Evolutionary conservation across 176 grass and related monocot genomes (phyloP).

Genomic region (Hsuehochloa calcarea): DNA sequence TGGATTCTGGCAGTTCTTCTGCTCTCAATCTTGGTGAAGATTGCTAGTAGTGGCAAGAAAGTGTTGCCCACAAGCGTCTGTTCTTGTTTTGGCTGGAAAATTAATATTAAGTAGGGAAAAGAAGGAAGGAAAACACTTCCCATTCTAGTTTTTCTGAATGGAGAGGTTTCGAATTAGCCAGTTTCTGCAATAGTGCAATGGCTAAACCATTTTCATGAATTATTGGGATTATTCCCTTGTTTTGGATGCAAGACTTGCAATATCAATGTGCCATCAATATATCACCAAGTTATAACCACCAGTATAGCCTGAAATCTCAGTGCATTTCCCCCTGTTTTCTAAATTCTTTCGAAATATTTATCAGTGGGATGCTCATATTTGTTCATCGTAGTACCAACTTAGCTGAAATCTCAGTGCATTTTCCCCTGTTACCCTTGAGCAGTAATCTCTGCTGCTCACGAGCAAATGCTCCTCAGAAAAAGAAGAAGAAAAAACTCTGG

Average conservation of each 20-base stretch:
- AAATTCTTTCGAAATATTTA: background rate
- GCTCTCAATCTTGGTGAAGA: background rate
- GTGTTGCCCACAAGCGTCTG: slow-evolving; percentile 14
- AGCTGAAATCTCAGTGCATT: background rate
- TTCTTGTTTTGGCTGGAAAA: background rate
- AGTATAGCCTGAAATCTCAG: background rate
- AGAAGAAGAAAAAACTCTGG: background rate
- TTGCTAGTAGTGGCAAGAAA: background rate
- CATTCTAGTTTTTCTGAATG: slow-evolving; percentile 49
- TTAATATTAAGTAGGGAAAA: background rate
- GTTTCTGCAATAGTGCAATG: slow-evolving; percentile 12
- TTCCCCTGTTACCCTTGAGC: background rate
- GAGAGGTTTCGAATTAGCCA: slow-evolving; percentile 18
- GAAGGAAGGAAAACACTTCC: slow-evolving; percentile 24
- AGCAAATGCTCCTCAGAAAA: background rate
- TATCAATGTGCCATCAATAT: slow-evolving; percentile 31
- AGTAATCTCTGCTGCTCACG: background rate
- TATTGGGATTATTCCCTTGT: background rate
- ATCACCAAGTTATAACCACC: background rate
- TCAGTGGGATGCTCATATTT: background rate
- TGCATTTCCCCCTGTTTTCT: background rate
- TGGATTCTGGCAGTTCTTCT: slow-evolving; percentile 22
- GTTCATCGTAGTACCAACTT: background rate
- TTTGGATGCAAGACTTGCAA: slow-evolving; percentile 28
- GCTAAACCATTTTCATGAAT: slow-evolving; percentile 33